Evolutionary conservation across 2,329 filamentous ascomycete species (phyloP).

Genomic region (Colletotrichum simmondsii): DNA sequence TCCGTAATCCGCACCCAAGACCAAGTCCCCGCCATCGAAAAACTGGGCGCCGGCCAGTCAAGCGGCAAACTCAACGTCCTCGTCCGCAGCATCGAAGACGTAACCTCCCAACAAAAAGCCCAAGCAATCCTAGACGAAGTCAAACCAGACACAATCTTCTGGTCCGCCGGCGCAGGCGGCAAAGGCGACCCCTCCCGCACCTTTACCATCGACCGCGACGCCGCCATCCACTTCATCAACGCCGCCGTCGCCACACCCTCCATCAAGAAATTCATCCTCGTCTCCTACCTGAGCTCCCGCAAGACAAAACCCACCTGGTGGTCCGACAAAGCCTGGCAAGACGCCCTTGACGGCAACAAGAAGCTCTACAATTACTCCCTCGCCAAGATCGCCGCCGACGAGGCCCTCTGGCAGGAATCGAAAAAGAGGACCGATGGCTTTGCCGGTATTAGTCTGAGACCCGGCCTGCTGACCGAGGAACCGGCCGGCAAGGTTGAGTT

Average conservation of each 20-base stretch:
- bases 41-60: conserved; percentile 64
- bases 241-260: conserved; percentile 65
- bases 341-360: conserved; percentile 55
- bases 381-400: conserved; percentile 71
- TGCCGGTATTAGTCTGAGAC: conserved; percentile 64
- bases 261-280: conserved; percentile 71
- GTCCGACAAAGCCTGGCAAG: conserved; percentile 60
- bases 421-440: conserved; percentile 52
- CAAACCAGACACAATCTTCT: conserved; percentile 74
- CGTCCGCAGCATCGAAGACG: conserved; percentile 76
- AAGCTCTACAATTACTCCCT: conserved; percentile 66
- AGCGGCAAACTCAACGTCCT: conserved; percentile 73
- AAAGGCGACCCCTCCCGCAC: conserved; percentile 66
- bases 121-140: conserved; percentile 69
- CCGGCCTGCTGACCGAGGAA: conserved; percentile 60
- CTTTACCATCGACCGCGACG: conserved; percentile 70
- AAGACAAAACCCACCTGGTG: conserved; percentile 65
- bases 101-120: conserved; percentile 72
- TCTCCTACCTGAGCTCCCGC: conserved; percentile 70
- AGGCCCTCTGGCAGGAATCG: conserved; percentile 62
- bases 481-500: conserved; percentile 59
- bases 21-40: conserved; percentile 72
- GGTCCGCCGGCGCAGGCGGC: conserved; percentile 73
- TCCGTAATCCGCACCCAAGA: conserved; percentile 80
- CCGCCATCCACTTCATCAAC: conserved; percentile 70